Evolutionary conservation across 1,284 basidiomycete species (phyloP).

Genomic region (Trichosporon inkin): DNA sequence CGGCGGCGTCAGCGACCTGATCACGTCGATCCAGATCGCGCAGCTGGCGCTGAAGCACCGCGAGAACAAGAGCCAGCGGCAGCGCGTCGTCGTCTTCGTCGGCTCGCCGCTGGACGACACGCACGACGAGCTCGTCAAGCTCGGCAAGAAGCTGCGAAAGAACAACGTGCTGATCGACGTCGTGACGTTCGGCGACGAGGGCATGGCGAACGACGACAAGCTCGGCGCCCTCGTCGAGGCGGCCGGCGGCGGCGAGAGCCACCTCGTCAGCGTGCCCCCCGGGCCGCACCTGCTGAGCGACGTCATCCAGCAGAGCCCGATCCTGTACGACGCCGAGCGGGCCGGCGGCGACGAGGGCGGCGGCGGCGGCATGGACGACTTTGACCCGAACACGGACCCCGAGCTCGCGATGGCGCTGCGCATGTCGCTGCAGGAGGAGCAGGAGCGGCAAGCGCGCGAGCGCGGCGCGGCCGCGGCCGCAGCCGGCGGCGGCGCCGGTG

Average conservation of each 20-base stretch:
- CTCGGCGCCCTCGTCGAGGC: slow-evolving; percentile 49
- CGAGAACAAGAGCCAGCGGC: slow-evolving; percentile 96
- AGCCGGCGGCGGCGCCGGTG: slow-evolving; percentile 16
- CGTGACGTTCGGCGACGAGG: slow-evolving; percentile 62
- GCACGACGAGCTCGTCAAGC: slow-evolving; percentile 71
- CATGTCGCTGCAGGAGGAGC: slow-evolving; percentile 96
- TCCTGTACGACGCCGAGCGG: slow-evolving; percentile 63
- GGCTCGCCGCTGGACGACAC: slow-evolving; percentile 74
- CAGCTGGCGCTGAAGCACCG: slow-evolving; percentile 96
- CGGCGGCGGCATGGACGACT: slow-evolving; percentile 61
- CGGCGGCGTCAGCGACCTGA: slow-evolving; percentile 74
- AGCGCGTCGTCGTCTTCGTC: slow-evolving; percentile 89
- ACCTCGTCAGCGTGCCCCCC: slow-evolving; percentile 75
- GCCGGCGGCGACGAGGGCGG: slow-evolving; percentile 46
- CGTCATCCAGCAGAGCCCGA: slow-evolving; percentile 70
- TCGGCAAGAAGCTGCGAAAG: slow-evolving; percentile 98
- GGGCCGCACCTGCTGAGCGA: slow-evolving; percentile 80
- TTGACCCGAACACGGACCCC: slow-evolving; percentile 92
- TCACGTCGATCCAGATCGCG: slow-evolving; percentile 86
- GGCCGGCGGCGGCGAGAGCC: slow-evolving; percentile 52
- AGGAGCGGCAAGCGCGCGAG: slow-evolving; percentile 54
- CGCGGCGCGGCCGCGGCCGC: slow-evolving; percentile 7
- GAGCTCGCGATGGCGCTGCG: slow-evolving; percentile 97
- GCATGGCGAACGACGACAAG: slow-evolving; percentile 48
- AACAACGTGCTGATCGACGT: slow-evolving; percentile 97